Percentiles rank a stretch among this genome's conserved stretches.
These are phyloP conservation scores for Orbilia javanica DNA, from an alignment of 2,329 filamentous ascomycete genomes.

Conservation along the genomic window DNA sequence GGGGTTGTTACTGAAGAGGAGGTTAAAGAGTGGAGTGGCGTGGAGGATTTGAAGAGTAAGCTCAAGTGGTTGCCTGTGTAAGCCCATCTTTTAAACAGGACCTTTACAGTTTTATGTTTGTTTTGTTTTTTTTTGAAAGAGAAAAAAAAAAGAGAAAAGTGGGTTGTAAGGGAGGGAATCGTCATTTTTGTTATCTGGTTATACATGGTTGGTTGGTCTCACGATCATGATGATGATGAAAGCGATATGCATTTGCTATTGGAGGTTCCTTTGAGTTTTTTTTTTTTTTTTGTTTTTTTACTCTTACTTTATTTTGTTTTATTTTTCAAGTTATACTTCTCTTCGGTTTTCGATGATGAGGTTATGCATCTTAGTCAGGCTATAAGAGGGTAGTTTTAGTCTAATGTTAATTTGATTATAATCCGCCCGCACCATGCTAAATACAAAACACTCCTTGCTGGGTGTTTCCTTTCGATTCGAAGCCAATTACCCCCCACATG, in stretches of 20 bases:
- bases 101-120: not conserved
- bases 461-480: too few relatives aligned
- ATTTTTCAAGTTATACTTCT: too few relatives aligned
- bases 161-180: not conserved
- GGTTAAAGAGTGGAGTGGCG: slow-evolving; percentile 66
- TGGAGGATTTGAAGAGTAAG: slow-evolving; percentile 50
- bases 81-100: not conserved
- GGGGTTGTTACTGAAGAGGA: slow-evolving; percentile 82
- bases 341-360: too few relatives aligned
- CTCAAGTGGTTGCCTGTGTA: slow-evolving; percentile 51
- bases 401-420: slow-evolving; percentile 1
- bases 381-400: too few relatives aligned
- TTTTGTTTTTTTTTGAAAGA: not conserved
- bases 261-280: not conserved
- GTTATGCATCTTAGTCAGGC: not conserved
- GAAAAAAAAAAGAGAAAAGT: not conserved
- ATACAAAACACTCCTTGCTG: too few relatives aligned
- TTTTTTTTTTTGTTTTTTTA: not conserved
- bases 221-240: slow-evolving; percentile 10
- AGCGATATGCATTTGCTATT: slow-evolving; percentile 9
- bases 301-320: not conserved
- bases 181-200: slow-evolving; percentile 1
- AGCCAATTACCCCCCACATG: too few relatives aligned
- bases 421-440: too few relatives aligned
- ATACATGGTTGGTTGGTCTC: not conserved